Conservation (phyloP, 2,329 filamentous ascomycete species). For the Malbranchea cinnamomea region DNA sequence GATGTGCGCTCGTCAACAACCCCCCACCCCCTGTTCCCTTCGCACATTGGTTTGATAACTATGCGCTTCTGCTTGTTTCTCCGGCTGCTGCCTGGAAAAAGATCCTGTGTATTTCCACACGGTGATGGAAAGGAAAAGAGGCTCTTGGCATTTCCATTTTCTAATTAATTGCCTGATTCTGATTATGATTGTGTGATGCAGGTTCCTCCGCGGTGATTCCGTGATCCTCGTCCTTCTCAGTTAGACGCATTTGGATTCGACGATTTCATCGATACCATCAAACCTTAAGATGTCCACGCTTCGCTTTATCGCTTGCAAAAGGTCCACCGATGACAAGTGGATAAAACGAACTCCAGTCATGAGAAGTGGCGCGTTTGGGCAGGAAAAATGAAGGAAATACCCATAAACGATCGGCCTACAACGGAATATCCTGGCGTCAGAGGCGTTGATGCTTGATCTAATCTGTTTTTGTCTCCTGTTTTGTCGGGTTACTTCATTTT, state of each 20-base stretch:
- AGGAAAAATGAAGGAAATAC: no score
- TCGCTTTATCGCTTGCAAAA: no score
- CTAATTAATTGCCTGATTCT: slow-evolving; percentile 4
- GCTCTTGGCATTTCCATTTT: no score
- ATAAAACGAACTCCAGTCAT: no score
- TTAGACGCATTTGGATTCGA: slow-evolving; percentile 34
- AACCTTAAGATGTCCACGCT: no score
- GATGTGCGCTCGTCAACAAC: slow-evolving; percentile 46
- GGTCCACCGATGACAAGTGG: no score
- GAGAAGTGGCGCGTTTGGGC: no score
- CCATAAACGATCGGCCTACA: not conserved
- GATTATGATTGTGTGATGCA: slow-evolving; percentile 19
- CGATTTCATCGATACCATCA: no score
- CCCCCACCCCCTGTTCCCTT: not conserved
- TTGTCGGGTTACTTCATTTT: not conserved
- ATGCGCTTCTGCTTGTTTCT: no score
- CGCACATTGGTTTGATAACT: not conserved
- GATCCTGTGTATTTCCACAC: slow-evolving; percentile 3
- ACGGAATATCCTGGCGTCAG: slow-evolving; percentile 1
- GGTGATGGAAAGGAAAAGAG: slow-evolving; percentile 1
- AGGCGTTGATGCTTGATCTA: not conserved
- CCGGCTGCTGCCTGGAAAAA: slow-evolving; percentile 3
- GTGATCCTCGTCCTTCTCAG: slow-evolving; percentile 78
- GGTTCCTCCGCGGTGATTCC: slow-evolving; percentile 75
- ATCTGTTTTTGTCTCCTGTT: not conserved